Conservation (phyloP, 176 grass and related monocot genomes). For the Triticum dicoccoides region DNA sequence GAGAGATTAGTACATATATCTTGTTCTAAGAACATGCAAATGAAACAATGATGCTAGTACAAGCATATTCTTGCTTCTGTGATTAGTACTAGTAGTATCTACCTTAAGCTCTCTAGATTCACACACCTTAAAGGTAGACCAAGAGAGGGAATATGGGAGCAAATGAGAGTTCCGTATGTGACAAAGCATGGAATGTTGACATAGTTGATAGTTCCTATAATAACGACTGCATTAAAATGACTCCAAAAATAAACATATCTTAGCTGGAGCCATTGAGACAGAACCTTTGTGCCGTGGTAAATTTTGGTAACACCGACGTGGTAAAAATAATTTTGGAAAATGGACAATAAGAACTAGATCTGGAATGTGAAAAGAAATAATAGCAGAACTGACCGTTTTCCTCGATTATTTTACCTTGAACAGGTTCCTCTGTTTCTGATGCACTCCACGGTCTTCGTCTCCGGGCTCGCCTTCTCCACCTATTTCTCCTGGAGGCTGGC, state of each 20-base stretch:
- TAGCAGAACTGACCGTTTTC: not conserved
- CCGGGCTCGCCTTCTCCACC: slow-evolving; percentile 71
- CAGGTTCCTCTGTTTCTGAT: slow-evolving; percentile 96
- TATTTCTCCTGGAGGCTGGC: slow-evolving; percentile 98
- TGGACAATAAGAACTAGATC: not conserved
- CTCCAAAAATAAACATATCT: not conserved
- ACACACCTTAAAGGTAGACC: not conserved
- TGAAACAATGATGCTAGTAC: not conserved
- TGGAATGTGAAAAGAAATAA: not conserved
- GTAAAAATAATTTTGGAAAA: not conserved
- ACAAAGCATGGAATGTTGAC: not conserved
- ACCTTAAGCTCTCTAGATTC: too few species aligned
- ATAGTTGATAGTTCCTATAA: not conserved
- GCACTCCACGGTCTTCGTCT: slow-evolving; percentile 89
- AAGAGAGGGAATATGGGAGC: not conserved
- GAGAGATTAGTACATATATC: too few species aligned
- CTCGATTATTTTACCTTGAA: slow-evolving; percentile 4
- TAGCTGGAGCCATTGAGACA: not conserved
- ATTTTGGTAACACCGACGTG: not conserved
- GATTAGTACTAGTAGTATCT: too few species aligned
- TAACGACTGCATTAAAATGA: not conserved
- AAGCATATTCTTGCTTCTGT: not conserved
- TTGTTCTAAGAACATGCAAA: not conserved
- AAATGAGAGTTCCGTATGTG: not conserved
- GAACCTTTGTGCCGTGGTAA: not conserved